Percentiles rank a stretch among this genome's conserved stretches.
Conservation (phyloP, 1,284 basidiomycete genomes). For the Heterobasidion annosum region DNA sequence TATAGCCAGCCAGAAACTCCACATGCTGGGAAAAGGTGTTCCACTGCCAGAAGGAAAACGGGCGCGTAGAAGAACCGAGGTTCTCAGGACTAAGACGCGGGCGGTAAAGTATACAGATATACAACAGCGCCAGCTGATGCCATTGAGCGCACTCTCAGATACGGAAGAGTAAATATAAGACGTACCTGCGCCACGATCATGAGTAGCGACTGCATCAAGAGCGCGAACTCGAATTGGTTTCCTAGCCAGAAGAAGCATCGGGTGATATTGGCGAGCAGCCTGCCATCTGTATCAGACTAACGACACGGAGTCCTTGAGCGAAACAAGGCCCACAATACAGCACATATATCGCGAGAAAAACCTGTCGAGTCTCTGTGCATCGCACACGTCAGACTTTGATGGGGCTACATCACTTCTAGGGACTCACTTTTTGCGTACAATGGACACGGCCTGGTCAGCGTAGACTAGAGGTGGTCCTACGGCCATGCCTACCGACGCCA, state of each 20-base stretch:
- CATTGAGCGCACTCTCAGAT: constrained; percentile 7
- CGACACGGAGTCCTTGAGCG: constrained; percentile 3
- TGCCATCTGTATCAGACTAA: constrained; percentile 17
- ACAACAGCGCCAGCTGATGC: constrained; percentile 63
- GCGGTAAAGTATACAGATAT: constrained; percentile 69
- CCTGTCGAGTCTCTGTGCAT: constrained; percentile 66
- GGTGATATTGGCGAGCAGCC: constrained; percentile 74
- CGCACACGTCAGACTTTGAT: neutral
- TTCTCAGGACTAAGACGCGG: constrained; percentile 50
- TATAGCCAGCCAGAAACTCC: constrained; percentile 74
- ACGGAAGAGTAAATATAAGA: constrained; percentile 7
- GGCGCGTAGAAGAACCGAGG: constrained; percentile 52
- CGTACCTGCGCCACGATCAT: constrained; percentile 77
- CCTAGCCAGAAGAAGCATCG: constrained; percentile 87
- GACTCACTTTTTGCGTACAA: constrained; percentile 58
- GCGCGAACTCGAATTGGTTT: constrained; percentile 66
- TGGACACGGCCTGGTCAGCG: constrained; percentile 69
- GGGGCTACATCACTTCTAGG: neutral
- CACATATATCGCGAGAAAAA: constrained; percentile 78
- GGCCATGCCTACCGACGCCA: constrained; percentile 63
- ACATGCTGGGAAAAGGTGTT: constrained; percentile 67
- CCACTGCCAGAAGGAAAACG: constrained; percentile 84
- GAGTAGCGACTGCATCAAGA: constrained; percentile 70
- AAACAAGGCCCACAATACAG: constrained; percentile 48
- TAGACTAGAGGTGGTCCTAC: constrained; percentile 72